Evolutionary conservation across 805 yeast genomes (phyloP), one percentile per base, ranked within the genome.

Genomic region (Teunomyces barrocoloradensis): DNA sequence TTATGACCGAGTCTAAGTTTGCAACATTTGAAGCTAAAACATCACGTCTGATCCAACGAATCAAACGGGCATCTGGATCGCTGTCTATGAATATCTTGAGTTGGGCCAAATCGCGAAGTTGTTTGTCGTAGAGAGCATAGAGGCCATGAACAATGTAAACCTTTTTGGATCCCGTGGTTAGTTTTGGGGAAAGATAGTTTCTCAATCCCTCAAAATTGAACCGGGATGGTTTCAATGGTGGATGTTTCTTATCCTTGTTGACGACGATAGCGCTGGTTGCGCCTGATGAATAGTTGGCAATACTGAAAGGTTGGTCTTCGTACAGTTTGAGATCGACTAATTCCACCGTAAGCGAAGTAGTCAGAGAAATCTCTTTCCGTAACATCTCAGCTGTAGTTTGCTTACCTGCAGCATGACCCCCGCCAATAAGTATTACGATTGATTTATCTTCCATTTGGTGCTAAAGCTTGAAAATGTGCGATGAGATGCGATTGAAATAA

Each of bases 21-120:
- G 45, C 29, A 5, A 41, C 35, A 6, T 45, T 29, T 1, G 53
- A 43, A 13, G 43, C 49, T 12, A 64, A 44, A 4, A 71, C 74
- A 48, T 73, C 77, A 39, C 76, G 57, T 46, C 73, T 69, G 41
- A 88, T 84, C 86, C 94, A 81, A 53, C 96, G 78, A n/a, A 89
- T 83, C 35, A 91, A 69, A 46, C 97, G 69, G 4, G 86, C 81
- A 63, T 91, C 98, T 1, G 92, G 82, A 64, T 91, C 97, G 51
- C 89, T 79, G 54, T 88, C 94, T 12, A 91, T 74, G 56, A 85
- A 91, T 2, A 91, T 80, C 58, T 81, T 85, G 53, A 90, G 71
- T 1, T 80, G 73, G 0, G 91, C 83, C 58, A 77, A 51, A 9
- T 69, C 69, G 30, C 87, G 66, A 9, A 91, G 63, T 15, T 69